These are phyloP conservation scores for Bryoerythrophyllum caledonicum DNA, from an alignment of 225 moss, liverwort and hornwort genomes.

Conservation along the genomic window DNA sequence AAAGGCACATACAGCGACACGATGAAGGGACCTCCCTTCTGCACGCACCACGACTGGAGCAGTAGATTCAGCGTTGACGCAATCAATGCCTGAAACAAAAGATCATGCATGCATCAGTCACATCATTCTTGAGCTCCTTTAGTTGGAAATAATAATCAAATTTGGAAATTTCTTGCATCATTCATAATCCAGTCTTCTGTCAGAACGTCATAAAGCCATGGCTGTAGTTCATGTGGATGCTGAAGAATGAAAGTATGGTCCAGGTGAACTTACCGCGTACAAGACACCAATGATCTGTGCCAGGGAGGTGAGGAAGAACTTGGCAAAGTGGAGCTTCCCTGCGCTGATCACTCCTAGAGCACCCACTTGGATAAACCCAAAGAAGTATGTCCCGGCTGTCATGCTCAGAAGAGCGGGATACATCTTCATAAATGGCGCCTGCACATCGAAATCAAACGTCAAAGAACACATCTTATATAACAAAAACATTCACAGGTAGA, in stretches of 20 bases:
- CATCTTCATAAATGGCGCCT: constrained; percentile 53
- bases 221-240: not conserved
- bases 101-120: not conserved
- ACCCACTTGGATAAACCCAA: constrained; percentile 61
- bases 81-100: constrained; percentile 68
- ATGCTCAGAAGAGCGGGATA: constrained; percentile 54
- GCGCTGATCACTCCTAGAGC: constrained; percentile 41
- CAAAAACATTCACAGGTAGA: too few relatives aligned
- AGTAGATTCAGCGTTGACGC: constrained; percentile 78
- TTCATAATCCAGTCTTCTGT: too few relatives aligned
- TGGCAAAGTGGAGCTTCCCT: constrained; percentile 51
- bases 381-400: constrained; percentile 51
- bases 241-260: not conserved
- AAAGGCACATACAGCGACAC: constrained; percentile 81
- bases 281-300: constrained; percentile 50
- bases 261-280: constrained; percentile 43
- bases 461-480: not conserved
- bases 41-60: constrained; percentile 85
- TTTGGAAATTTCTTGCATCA: too few relatives aligned
- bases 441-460: constrained; percentile 8
- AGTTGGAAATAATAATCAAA: too few relatives aligned
- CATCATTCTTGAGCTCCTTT: not conserved
- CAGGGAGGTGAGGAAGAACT: constrained; percentile 41
- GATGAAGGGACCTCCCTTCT: constrained; percentile 83
- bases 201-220: too few relatives aligned